Conservation (phyloP, 768 basidiomycete species). For the Hortiboletus campestris region DNA sequence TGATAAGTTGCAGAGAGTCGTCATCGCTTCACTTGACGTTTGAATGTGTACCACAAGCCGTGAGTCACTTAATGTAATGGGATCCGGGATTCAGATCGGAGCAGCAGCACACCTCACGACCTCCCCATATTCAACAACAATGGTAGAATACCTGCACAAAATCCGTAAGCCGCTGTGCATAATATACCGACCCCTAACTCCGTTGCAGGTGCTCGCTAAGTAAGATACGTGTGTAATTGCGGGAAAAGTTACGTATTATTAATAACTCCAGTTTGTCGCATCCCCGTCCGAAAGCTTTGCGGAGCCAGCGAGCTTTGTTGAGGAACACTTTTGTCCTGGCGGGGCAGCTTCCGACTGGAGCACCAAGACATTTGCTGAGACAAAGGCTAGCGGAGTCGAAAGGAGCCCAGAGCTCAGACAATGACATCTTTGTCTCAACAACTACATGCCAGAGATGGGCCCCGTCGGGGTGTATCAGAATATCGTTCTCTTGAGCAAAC, state of each 20-base stretch:
- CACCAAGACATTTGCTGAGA: constrained; percentile 95
- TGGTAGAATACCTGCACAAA: constrained; percentile 53
- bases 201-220: constrained; percentile 71
- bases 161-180: constrained; percentile 49
- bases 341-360: constrained; percentile 81
- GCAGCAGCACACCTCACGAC: constrained; percentile 59
- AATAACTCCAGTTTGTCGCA: constrained; percentile 93
- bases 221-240: constrained; percentile 64
- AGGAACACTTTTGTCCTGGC: constrained; percentile 82
- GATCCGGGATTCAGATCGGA: constrained; percentile 54
- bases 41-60: constrained; percentile 92
- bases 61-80: constrained; percentile 65
- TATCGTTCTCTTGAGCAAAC: constrained; percentile 63
- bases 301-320: constrained; percentile 75
- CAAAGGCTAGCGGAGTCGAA: constrained; percentile 93
- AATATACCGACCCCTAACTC: constrained; percentile 72
- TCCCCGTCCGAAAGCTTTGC: constrained; percentile 96
- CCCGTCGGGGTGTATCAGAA: constrained; percentile 90
- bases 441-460: constrained; percentile 97
- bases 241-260: too few relatives aligned
- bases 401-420: constrained; percentile 79
- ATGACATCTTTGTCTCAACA: constrained; percentile 59
- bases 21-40: constrained; percentile 74
- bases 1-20: constrained; percentile 68
- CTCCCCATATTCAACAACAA: constrained; percentile 68